Percentiles rank a stretch among this genome's conserved stretches.
Evolutionary conservation across 129 eudicot genomes (phyloP).

Genomic region (Flaveria bidentis): DNA sequence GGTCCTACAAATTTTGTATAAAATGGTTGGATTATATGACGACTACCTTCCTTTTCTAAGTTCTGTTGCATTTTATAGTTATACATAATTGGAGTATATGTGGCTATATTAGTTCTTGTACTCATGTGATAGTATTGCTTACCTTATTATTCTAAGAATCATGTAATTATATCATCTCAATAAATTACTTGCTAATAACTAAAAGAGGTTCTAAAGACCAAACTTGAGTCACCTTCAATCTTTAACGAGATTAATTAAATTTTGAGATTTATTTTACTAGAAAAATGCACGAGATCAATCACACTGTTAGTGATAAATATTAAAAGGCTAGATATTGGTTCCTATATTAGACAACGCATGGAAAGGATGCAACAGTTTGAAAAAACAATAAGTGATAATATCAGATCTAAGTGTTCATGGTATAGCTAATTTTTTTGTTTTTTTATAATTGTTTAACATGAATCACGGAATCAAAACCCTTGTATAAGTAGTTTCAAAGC

Average conservation of each 20-base stretch:
- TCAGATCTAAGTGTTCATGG: background rate
- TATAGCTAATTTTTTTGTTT: background rate
- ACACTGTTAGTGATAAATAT: background rate
- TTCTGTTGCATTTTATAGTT: background rate
- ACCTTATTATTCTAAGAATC: background rate
- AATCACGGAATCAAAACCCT: background rate
- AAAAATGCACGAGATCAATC: background rate
- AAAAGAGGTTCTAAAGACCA: background rate
- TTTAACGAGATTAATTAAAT: background rate
- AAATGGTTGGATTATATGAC: background rate
- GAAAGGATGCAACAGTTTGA: background rate
- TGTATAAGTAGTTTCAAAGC: background rate
- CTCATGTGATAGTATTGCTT: background rate
- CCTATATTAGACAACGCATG: background rate
- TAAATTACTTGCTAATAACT: background rate
- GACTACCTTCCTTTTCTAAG: too few species aligned
- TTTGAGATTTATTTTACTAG: background rate
- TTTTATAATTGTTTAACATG: background rate
- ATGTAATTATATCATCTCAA: background rate
- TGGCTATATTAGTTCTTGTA: background rate
- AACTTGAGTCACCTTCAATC: background rate
- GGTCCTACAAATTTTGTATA: background rate
- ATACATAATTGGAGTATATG: background rate
- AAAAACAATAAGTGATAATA: background rate
- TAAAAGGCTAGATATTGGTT: background rate